These are phyloP conservation scores for Spongiforma sp. DNA, from an alignment of 1,284 basidiomycete species.

Conservation along the genomic window DNA sequence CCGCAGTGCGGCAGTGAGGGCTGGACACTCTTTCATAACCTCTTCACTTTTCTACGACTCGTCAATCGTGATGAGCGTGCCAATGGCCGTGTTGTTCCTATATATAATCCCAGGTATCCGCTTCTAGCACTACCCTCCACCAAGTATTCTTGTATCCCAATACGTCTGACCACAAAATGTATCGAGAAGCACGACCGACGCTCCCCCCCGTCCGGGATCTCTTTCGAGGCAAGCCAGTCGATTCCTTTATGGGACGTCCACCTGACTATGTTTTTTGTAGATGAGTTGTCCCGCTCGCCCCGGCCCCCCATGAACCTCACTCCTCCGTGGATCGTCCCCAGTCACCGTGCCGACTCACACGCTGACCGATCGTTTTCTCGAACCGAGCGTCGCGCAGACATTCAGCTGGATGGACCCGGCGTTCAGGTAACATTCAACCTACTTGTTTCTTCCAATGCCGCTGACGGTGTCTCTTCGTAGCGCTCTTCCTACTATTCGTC, in stretches of 20 bases:
- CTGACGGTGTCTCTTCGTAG: conserved; percentile 23
- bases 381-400: conserved; percentile 30
- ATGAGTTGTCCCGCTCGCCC: conserved; percentile 50
- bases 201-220: conserved; percentile 77
- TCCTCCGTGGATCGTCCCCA: conserved; percentile 44
- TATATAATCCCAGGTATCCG: conserved; percentile 37
- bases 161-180: conserved; percentile 47
- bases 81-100: conserved; percentile 23
- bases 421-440: conserved; percentile 29
- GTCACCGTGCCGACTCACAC: conserved; percentile 35
- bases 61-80: conserved; percentile 29
- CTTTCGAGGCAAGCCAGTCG: conserved; percentile 62
- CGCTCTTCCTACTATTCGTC: conserved; percentile 30
- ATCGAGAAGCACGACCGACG: conserved; percentile 58
- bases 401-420: conserved; percentile 35
- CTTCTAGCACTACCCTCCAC: conserved; percentile 12
- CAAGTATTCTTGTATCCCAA: conserved; percentile 29
- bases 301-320: conserved; percentile 43
- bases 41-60: conserved; percentile 15
- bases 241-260: neutral
- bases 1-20: conserved; percentile 28
- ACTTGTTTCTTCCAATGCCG: too few relatives aligned
- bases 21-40: conserved; percentile 35
- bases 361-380: conserved; percentile 31
- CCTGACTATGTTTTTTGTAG: conserved; percentile 30